phyloP scores from a whole-genome alignment of 2,329 filamentous ascomycete species.

The Lachnellula hyalina region DNA sequence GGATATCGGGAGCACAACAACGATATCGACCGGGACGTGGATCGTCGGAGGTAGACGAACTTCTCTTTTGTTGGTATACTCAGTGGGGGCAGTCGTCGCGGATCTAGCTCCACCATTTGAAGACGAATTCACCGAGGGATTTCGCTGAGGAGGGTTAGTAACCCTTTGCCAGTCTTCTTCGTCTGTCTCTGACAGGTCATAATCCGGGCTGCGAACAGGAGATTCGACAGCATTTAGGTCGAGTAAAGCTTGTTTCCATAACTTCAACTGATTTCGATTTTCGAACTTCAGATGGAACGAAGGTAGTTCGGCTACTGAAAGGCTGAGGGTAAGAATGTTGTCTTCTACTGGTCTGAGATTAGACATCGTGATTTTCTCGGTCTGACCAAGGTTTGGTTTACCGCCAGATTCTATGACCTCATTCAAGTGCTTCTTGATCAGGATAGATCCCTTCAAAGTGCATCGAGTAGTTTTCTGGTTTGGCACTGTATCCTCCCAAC shows the following conservation, averaged over 20 bases:
- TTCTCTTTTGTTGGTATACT: slow-evolving; percentile 66
- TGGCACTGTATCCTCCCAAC: slow-evolving; percentile 59
- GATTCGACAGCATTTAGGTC: slow-evolving; percentile 74
- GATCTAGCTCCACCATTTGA: slow-evolving; percentile 79
- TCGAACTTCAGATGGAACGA: slow-evolving; percentile 91
- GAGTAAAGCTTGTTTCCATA: slow-evolving; percentile 82
- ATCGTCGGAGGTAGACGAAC: slow-evolving; percentile 38
- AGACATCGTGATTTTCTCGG: slow-evolving; percentile 31
- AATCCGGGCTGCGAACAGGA: slow-evolving; percentile 65
- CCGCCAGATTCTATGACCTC: slow-evolving; percentile 70
- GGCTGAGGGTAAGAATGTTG: slow-evolving; percentile 77
- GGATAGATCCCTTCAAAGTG: slow-evolving; percentile 92
- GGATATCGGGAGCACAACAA: slow-evolving; percentile 94
- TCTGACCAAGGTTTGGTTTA: slow-evolving; percentile 29
- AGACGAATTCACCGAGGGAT: slow-evolving; percentile 76
- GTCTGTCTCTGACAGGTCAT: slow-evolving; percentile 77
- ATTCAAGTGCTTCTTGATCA: slow-evolving; percentile 97
- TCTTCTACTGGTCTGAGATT: slow-evolving; percentile 54
- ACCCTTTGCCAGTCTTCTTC: slow-evolving; percentile 79
- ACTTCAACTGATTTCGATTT: slow-evolving; percentile 75
- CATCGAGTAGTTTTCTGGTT: slow-evolving; percentile 66
- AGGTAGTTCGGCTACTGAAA: slow-evolving; percentile 87
- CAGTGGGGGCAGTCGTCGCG: slow-evolving; percentile 80
- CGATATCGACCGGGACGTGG: slow-evolving; percentile 90
- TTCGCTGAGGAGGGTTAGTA: slow-evolving; percentile 53